Percentiles rank a stretch among this genome's conserved stretches.
Evolutionary conservation across 352 stramenopile genomes (phyloP).

Genomic region (Elongisporangium anandrum): DNA sequence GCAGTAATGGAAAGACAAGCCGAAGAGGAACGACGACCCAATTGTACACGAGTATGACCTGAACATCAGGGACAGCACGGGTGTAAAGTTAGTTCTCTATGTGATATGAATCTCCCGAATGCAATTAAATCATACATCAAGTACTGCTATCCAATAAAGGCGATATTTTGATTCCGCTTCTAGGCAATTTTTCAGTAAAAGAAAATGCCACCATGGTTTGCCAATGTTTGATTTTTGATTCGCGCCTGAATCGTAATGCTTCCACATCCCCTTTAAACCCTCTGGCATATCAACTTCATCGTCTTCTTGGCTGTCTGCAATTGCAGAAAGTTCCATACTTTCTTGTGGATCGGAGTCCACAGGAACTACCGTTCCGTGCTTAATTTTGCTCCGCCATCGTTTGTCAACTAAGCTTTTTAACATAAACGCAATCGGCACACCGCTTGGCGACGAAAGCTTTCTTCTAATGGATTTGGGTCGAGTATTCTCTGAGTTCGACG

Average conservation of each 20-base stretch:
- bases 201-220: slow-evolving; percentile 6
- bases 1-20: slow-evolving; percentile 31
- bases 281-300: background rate
- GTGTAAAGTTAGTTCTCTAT: background rate
- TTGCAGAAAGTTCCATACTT: background rate
- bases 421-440: background rate
- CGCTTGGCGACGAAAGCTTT: background rate
- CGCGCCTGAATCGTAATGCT: background rate
- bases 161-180: slow-evolving; percentile 8
- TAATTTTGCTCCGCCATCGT: background rate
- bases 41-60: slow-evolving; percentile 29
- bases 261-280: background rate
- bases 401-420: background rate
- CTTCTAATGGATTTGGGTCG: background rate
- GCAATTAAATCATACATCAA: background rate
- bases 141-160: slow-evolving; percentile 11
- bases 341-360: background rate
- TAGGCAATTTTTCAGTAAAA: slow-evolving; percentile 13
- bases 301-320: background rate
- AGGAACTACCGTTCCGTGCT: background rate
- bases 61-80: no score
- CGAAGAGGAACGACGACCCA: slow-evolving; percentile 37
- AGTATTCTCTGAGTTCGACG: background rate
- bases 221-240: background rate
- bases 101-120: background rate